These are phyloP conservation scores for Leccinum variicolor DNA, from an alignment of 768 basidiomycete species.

Conservation along the genomic window DNA sequence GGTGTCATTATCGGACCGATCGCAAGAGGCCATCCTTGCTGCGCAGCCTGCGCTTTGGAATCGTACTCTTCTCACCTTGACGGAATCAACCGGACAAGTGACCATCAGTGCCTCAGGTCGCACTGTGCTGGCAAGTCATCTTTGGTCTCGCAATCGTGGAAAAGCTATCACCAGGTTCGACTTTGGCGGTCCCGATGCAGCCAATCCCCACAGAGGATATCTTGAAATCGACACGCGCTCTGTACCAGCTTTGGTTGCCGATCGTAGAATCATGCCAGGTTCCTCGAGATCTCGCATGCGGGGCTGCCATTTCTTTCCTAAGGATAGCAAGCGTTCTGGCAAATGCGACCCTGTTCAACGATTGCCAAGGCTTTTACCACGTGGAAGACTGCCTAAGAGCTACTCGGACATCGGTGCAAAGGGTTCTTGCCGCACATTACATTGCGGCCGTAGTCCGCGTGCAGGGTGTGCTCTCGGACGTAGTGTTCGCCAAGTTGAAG, in stretches of 20 bases:
- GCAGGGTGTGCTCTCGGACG: slow-evolving; percentile 25
- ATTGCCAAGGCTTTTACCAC: slow-evolving; percentile 34
- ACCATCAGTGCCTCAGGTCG: slow-evolving; percentile 5
- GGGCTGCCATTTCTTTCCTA: slow-evolving; percentile 43
- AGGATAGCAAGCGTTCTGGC: slow-evolving; percentile 38
- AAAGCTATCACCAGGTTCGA: slow-evolving; percentile 16
- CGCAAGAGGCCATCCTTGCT: slow-evolving; percentile 35
- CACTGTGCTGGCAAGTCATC: slow-evolving; percentile 38
- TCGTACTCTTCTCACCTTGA: slow-evolving; percentile 25
- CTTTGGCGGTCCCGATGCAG: neutral
- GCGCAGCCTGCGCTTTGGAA: slow-evolving; percentile 34
- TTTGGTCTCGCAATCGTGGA: slow-evolving; percentile 41
- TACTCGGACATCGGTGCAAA: neutral
- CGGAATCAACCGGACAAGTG: neutral
- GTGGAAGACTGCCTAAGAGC: slow-evolving; percentile 21
- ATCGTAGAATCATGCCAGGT: slow-evolving; percentile 24
- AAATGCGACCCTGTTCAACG: slow-evolving; percentile 36
- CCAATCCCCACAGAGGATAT: slow-evolving; percentile 9
- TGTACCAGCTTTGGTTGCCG: slow-evolving; percentile 43
- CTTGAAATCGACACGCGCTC: slow-evolving; percentile 27
- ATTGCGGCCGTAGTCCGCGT: slow-evolving; percentile 27
- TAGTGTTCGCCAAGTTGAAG: slow-evolving; percentile 30
- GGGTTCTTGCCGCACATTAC: slow-evolving; percentile 21
- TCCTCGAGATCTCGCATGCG: slow-evolving; percentile 27
- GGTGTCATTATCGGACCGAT: slow-evolving; percentile 18